These are phyloP conservation scores for Colletotrichum orchidophilum DNA, from an alignment of 2,329 filamentous ascomycete genomes.

Conservation along the genomic window DNA sequence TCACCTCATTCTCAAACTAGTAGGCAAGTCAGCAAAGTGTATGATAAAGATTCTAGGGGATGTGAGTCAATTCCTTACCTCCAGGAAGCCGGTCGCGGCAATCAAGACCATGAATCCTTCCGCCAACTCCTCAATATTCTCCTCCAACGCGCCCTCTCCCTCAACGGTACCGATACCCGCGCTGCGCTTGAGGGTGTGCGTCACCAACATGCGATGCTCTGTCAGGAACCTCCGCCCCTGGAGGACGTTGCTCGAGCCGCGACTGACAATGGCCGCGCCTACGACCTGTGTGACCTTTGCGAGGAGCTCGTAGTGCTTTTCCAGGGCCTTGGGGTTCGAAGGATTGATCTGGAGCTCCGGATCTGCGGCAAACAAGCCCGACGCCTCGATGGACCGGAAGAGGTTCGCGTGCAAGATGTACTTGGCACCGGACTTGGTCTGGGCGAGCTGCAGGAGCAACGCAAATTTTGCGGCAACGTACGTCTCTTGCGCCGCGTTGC, in stretches of 20 bases:
- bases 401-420: conserved; percentile 90
- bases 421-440: conserved; percentile 84
- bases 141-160: conserved; percentile 58
- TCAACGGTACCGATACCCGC: conserved; percentile 74
- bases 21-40: conserved; percentile 16
- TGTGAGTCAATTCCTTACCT: conserved; percentile 65
- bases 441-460: conserved; percentile 83
- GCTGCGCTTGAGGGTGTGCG: conserved; percentile 89
- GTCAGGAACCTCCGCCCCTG: conserved; percentile 83
- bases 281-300: conserved; percentile 84
- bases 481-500: conserved; percentile 55
- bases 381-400: conserved; percentile 82
- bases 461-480: conserved; percentile 78
- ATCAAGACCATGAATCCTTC: conserved; percentile 88
- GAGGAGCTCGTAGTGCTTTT: conserved; percentile 86
- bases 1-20: conserved; percentile 54
- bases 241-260: conserved; percentile 83
- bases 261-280: conserved; percentile 80
- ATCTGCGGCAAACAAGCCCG: conserved; percentile 87
- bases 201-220: conserved; percentile 84
- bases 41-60: background rate
- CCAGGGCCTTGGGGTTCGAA: conserved; percentile 74
- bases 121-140: conserved; percentile 78
- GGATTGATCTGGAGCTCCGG: conserved; percentile 89
- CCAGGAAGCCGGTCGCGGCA: conserved; percentile 82